Evolutionary conservation across 148 eudicot genomes (phyloP), one percentile per base, ranked within the genome.

Genomic region (Rhododendron simsii): DNA sequence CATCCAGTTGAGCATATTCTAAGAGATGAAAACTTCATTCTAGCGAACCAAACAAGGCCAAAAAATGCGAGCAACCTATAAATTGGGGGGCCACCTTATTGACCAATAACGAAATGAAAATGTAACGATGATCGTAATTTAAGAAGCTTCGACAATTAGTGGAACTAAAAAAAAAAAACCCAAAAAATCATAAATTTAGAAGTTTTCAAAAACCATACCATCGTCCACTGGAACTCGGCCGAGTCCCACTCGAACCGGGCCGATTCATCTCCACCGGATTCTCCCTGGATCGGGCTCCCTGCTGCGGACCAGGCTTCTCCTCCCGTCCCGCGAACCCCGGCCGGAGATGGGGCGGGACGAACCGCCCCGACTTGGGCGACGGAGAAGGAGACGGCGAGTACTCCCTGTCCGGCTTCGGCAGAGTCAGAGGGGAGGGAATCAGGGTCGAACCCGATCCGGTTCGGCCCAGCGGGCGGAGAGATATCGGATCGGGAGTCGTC

Each of bases 261-360:
- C 93, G 90, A 86, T 84, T 87, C 91, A 88, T 30, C n/a, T 85
- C 89, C 82, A n/a, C 78, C 51, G 35, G 85, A 87, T 82, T 45
- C 67, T 77, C 87, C 87, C 81, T 78, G 14, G 51, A 63, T 28
- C 86, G 57, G 37, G 59, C 69, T 0, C 28, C 86, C 74, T 23
- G 81, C n/a, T 88, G 86, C 18, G 87, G 86, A n/a, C 78, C 82
- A 7, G 91, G 90, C 75, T 80, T 87, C 86, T 90, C 91, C 84
- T 93, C 93, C 86, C 81, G 85, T 16, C 94, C 90, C 30, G 86
- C 89, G 76, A 86, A 94, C 18, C 97, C 97, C 20, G 92, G 93
- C 26, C 97, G 84, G 3, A 92, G 92, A 81, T 94, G 97, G 9
- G 95, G 97, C 47, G 97, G 97, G 57, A 94, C 93, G 78, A 94